phyloP scores from a whole-genome alignment of 257 asterid species.

The Rauvolfia tetraphylla region DNA sequence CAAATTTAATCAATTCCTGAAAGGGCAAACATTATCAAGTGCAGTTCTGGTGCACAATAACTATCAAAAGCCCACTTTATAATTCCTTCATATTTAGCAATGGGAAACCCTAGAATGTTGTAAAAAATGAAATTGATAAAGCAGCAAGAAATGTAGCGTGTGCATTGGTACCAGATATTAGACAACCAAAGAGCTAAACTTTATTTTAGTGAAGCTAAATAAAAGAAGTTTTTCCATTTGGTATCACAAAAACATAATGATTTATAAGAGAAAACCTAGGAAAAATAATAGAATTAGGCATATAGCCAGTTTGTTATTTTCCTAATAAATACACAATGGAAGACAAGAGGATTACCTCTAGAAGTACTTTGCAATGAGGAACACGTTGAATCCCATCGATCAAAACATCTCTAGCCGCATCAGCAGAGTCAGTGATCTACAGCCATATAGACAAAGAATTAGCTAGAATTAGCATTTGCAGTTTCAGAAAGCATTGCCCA shows the following conservation, averaged over 20 bases:
- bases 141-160: neutral
- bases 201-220: neutral
- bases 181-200: neutral
- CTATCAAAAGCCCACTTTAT: slow-evolving; percentile 4
- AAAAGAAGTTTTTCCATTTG: neutral
- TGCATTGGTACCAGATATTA: neutral
- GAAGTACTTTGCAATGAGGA: slow-evolving; percentile 61
- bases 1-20: slow-evolving; percentile 85
- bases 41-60: neutral
- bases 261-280: neutral
- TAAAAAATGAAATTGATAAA: neutral
- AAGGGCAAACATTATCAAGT: slow-evolving; percentile 21
- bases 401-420: slow-evolving; percentile 69
- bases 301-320: neutral
- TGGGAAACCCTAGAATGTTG: neutral
- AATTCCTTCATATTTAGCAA: neutral
- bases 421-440: slow-evolving; percentile 65
- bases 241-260: neutral
- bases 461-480: slow-evolving; percentile 20
- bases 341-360: slow-evolving; percentile 47
- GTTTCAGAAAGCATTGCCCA: slow-evolving; percentile 5
- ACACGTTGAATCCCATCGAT: slow-evolving; percentile 57
- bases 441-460: slow-evolving; percentile 36
- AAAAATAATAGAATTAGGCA: neutral
- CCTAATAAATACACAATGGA: neutral